Conservation (phyloP, 345 rosid genomes). For the Linum trigynum region DNA sequence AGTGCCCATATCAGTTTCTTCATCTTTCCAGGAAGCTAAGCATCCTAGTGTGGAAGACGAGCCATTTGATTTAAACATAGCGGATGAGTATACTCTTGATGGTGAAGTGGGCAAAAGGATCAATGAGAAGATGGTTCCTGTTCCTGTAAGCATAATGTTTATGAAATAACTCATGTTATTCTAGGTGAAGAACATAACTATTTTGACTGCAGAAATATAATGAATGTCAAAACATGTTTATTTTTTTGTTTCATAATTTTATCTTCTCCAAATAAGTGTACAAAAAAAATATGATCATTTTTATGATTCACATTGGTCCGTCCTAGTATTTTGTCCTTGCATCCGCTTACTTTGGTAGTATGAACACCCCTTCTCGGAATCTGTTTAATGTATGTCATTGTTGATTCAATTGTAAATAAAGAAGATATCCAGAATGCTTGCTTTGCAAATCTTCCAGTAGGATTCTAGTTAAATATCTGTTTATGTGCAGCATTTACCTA, state of each 20-base stretch:
- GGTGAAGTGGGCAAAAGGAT: constrained; percentile 64
- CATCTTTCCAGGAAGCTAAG: constrained; percentile 24
- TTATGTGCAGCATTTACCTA: constrained; percentile 50
- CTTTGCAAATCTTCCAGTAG: neutral
- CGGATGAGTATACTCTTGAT: constrained; percentile 54
- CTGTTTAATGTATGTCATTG: too few species aligned
- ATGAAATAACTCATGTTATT: too few species aligned
- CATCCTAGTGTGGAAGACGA: constrained; percentile 24
- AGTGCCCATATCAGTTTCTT: constrained; percentile 10
- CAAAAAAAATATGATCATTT: neutral
- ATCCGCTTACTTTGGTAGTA: neutral
- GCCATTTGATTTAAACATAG: constrained; percentile 27
- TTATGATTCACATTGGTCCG: neutral
- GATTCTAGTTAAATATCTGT: neutral
- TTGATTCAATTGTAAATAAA: too few species aligned
- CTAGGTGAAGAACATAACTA: too few species aligned
- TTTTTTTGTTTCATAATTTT: too few species aligned
- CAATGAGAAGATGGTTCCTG: constrained; percentile 49
- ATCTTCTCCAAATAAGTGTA: too few species aligned
- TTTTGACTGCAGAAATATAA: too few species aligned
- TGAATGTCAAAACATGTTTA: too few species aligned
- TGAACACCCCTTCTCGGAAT: neutral
- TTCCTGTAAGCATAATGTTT: constrained; percentile 43
- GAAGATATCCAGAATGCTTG: neutral
- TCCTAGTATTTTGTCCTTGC: neutral